Percentiles rank a stretch among this genome's conserved stretches.
Evolutionary conservation across 345 rosid genomes (phyloP).

Genomic region (Physaria fendleri): DNA sequence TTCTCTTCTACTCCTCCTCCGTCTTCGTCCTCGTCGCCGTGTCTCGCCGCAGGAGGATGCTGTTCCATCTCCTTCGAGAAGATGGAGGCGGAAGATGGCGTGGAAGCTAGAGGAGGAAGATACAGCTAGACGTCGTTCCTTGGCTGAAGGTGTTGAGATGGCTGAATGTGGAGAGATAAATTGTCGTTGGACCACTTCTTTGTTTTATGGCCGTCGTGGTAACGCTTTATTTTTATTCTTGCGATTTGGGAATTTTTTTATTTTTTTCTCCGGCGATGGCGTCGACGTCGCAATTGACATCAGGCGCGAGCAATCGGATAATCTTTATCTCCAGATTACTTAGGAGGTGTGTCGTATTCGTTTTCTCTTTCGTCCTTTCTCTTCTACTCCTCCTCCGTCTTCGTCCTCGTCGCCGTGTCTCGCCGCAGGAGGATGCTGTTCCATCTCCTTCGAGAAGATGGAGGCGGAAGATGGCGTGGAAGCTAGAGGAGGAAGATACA

Average conservation of each 20-base stretch:
- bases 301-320: slow-evolving; percentile 97
- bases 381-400: slow-evolving; percentile 58
- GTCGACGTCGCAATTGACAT: slow-evolving; percentile 62
- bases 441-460: slow-evolving; percentile 30
- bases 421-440: slow-evolving; percentile 10
- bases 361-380: slow-evolving; percentile 47
- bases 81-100: slow-evolving; percentile 40
- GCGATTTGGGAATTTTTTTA: not conserved
- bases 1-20: slow-evolving; percentile 50
- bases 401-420: slow-evolving; percentile 51
- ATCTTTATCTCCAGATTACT: slow-evolving; percentile 62
- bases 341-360: slow-evolving; percentile 38
- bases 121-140: slow-evolving; percentile 63
- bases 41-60: slow-evolving; percentile 11
- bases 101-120: slow-evolving; percentile 89
- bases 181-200: slow-evolving; percentile 43
- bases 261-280: slow-evolving; percentile 15
- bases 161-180: slow-evolving; percentile 35
- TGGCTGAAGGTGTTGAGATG: slow-evolving; percentile 69
- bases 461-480: slow-evolving; percentile 48
- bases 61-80: slow-evolving; percentile 25
- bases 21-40: slow-evolving; percentile 66
- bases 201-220: slow-evolving; percentile 57
- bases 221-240: slow-evolving; percentile 73
- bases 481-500: slow-evolving; percentile 86